phyloP scores from a whole-genome alignment of 2,329 filamentous ascomycete genomes.

The Zymoseptoria pseudotritici region DNA sequence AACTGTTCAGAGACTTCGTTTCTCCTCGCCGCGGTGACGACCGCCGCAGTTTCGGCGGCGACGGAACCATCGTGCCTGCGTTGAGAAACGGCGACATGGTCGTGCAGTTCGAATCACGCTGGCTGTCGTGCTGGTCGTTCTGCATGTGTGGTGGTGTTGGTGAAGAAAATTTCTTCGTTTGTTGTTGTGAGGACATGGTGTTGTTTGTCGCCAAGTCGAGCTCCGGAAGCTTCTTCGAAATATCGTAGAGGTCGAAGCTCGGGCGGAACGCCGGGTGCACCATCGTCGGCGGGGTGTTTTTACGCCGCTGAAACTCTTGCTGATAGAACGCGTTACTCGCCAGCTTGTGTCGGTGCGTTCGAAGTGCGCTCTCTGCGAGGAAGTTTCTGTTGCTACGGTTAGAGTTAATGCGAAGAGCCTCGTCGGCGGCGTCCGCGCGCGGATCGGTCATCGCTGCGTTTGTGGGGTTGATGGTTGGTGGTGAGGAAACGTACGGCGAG shows the following conservation, averaged over 20 bases:
- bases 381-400: conserved; percentile 20
- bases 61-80: conserved; percentile 15
- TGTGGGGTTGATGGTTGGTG: background rate
- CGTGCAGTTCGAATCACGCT: conserved; percentile 18
- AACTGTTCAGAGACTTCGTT: background rate
- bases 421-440: background rate
- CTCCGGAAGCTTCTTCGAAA: conserved; percentile 8
- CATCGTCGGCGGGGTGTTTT: conserved; percentile 14
- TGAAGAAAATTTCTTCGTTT: background rate
- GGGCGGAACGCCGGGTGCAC: conserved; percentile 22
- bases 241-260: conserved; percentile 8
- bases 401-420: background rate
- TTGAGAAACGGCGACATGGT: conserved; percentile 25
- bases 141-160: background rate
- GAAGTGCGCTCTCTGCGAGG: conserved; percentile 20
- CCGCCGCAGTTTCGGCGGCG: conserved; percentile 1
- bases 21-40: background rate
- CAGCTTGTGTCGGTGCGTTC: conserved; percentile 20
- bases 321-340: conserved; percentile 30
- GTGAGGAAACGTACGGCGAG: background rate
- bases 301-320: conserved; percentile 18
- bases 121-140: background rate
- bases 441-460: conserved; percentile 1
- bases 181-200: background rate
- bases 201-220: conserved; percentile 3